Conservation (phyloP, 1,139 yeast genomes). For the Kodamaea anthophila region DNA sequence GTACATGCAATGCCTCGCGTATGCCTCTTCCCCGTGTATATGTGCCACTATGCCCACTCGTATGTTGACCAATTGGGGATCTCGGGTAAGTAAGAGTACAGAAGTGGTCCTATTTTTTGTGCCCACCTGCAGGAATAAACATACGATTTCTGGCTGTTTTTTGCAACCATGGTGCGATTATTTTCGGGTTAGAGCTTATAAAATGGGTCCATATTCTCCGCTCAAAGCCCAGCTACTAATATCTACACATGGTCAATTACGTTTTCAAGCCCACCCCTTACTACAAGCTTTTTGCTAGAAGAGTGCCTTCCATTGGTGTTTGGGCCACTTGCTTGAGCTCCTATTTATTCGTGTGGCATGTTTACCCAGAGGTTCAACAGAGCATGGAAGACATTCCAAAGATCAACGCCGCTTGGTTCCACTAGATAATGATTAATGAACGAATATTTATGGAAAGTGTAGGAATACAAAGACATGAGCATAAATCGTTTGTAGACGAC, state of each 20-base stretch:
- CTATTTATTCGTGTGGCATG: constrained; percentile 38
- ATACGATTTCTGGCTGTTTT: neutral
- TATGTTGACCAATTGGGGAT: too few species aligned
- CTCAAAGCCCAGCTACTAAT: too few species aligned
- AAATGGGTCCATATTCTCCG: too few species aligned
- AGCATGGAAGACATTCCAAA: constrained; percentile 23
- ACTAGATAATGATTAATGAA: neutral
- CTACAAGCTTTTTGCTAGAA: constrained; percentile 21
- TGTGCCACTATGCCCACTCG: too few species aligned
- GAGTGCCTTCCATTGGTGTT: constrained; percentile 26
- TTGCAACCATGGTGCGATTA: constrained; percentile 4
- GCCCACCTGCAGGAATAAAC: too few species aligned
- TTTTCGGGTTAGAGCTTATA: too few species aligned
- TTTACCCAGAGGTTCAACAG: constrained; percentile 20
- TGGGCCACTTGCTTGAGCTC: constrained; percentile 30
- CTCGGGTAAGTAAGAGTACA: too few species aligned
- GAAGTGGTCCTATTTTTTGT: too few species aligned
- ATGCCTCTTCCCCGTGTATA: too few species aligned
- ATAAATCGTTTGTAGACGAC: too few species aligned
- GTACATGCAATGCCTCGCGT: too few species aligned
- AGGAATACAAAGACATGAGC: neutral
- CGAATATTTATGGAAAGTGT: neutral
- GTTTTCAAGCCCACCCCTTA: constrained; percentile 15
- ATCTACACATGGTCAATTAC: constrained; percentile 9
- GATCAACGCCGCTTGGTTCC: constrained; percentile 12